These are phyloP conservation scores for Phytophthora citrophthora DNA, from an alignment of 352 stramenopile genomes.

Conservation along the genomic window DNA sequence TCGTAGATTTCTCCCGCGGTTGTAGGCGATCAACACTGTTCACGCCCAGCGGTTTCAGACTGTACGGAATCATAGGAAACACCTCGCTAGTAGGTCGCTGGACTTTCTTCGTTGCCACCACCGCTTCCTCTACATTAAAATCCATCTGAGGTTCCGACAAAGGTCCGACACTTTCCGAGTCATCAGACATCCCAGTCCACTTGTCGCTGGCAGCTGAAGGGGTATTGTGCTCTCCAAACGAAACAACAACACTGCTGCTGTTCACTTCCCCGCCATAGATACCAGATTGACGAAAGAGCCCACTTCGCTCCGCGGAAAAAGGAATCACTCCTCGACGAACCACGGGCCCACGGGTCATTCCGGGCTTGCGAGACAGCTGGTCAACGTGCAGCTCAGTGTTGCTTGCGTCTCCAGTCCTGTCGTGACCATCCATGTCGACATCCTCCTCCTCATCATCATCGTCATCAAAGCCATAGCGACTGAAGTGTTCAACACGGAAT, in stretches of 20 bases:
- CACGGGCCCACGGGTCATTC: slow-evolving; percentile 30
- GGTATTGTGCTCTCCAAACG: slow-evolving; percentile 40
- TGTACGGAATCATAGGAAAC: slow-evolving; percentile 43
- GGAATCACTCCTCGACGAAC: slow-evolving; percentile 21
- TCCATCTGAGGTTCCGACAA: slow-evolving; percentile 19
- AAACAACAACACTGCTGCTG: slow-evolving; percentile 35
- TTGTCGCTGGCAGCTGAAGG: slow-evolving; percentile 19
- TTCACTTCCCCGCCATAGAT: slow-evolving; percentile 41
- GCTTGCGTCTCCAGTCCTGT: slow-evolving; percentile 8
- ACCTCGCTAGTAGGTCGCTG: slow-evolving; percentile 38
- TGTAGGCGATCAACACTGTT: slow-evolving; percentile 33
- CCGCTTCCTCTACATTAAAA: slow-evolving; percentile 27
- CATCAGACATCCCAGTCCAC: slow-evolving; percentile 18
- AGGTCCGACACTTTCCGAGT: slow-evolving; percentile 5
- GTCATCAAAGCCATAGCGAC: slow-evolving; percentile 80
- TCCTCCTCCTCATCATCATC: slow-evolving; percentile 79
- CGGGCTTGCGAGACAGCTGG: slow-evolving; percentile 33
- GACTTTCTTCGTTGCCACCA: slow-evolving; percentile 22
- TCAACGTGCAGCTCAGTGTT: slow-evolving; percentile 25
- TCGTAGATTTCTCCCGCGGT: slow-evolving; percentile 54
- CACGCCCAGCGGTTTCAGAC: slow-evolving; percentile 37
- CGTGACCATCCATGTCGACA: slow-evolving; percentile 44
- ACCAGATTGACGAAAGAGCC: slow-evolving; percentile 52
- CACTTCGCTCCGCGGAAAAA: slow-evolving; percentile 41
- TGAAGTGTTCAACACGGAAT: slow-evolving; percentile 89